Evolutionary conservation across 2,329 filamentous ascomycete species (phyloP), one percentile per base, ranked within the genome.

Genomic region (Ceratocystis ficicola): DNA sequence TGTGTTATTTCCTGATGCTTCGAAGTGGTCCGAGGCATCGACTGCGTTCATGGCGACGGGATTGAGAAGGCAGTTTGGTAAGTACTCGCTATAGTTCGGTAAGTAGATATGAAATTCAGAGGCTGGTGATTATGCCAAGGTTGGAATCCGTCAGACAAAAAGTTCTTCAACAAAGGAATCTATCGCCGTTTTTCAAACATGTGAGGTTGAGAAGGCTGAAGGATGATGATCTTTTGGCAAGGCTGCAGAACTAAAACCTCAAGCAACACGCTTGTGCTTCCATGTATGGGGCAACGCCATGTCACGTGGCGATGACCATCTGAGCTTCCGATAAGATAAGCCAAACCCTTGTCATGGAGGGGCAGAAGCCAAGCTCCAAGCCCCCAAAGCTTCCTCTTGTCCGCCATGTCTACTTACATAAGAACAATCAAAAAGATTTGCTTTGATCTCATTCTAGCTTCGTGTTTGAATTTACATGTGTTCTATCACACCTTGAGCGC

Each of bases 11-110:
- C 60, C 50, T 52, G 60, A 64, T 10, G 61, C 64, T 74, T 83
- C 80, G 74, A 84, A 84, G 75, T 85, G 83, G 67, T 82, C 80
- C 64, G 83, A 84, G 71, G 79, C 80, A 73, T 85, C 83, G 62
- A 78, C 76, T 71, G 75, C 75, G 71, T 78, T 76, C 82, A 85
- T 85, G 65, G 70, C 76, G 73, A 30, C 44, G 10, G n/a, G 46
- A 50, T 6, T 15, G 36, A 12, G 36, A 41, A 41, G 36, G 10
- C 10, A 41, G 36, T 41, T 12, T 12, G 1, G 30, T 32, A 6
- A 32, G 36, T 41, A 4, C 32, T 41, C 36, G 12, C 36, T 41
- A 41, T 41, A 41, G 36, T 41, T 41, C 10, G 4, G 36, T 10
- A 41, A 12, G 12, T 41, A 41, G 12, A 41, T 41, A 12, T 41